These are phyloP conservation scores for Jimgerdemannia flammicorona DNA, from an alignment of 192 early-diverging fungal species.

Conservation along the genomic window DNA sequence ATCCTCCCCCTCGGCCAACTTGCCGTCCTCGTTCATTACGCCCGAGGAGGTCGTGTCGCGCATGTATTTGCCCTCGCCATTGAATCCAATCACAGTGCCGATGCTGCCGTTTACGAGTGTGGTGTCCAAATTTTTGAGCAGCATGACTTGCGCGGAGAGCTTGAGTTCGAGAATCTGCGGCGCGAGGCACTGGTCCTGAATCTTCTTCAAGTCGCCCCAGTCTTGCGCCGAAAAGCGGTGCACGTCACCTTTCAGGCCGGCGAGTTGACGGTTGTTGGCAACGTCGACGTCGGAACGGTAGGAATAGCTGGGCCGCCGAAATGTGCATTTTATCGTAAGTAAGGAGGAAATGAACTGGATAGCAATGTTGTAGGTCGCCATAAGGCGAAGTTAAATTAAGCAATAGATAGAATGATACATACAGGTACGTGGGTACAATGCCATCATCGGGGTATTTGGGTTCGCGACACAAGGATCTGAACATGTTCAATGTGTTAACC, in stretches of 20 bases:
- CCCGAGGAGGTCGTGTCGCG: not conserved
- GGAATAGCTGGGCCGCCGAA: constrained; percentile 35
- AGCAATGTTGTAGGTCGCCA: not conserved
- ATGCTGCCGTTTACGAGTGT: constrained; percentile 79
- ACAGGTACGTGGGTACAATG: constrained; percentile 70
- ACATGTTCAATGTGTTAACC: constrained; percentile 38
- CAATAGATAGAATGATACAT: constrained; percentile 19
- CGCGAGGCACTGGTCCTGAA: constrained; percentile 51
- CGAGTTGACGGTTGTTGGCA: constrained; percentile 59
- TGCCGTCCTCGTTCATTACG: constrained; percentile 8
- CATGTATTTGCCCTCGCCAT: constrained; percentile 17
- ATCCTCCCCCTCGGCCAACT: too few relatives aligned
- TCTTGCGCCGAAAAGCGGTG: constrained; percentile 50
- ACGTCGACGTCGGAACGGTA: constrained; percentile 72
- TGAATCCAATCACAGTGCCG: constrained; percentile 37
- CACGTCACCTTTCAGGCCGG: constrained; percentile 43
- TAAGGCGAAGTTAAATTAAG: not conserved
- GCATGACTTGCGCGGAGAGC: constrained; percentile 80
- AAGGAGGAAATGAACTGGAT: not conserved
- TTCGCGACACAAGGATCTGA: constrained; percentile 44
- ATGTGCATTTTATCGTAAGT: not conserved
- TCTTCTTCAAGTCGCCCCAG: constrained; percentile 17
- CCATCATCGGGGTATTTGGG: constrained; percentile 40
- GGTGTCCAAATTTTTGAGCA: constrained; percentile 68
- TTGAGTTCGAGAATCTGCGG: constrained; percentile 66